Conservation (phyloP, 2,329 filamentous ascomycete species). For the Paradendryphiella salina region DNA sequence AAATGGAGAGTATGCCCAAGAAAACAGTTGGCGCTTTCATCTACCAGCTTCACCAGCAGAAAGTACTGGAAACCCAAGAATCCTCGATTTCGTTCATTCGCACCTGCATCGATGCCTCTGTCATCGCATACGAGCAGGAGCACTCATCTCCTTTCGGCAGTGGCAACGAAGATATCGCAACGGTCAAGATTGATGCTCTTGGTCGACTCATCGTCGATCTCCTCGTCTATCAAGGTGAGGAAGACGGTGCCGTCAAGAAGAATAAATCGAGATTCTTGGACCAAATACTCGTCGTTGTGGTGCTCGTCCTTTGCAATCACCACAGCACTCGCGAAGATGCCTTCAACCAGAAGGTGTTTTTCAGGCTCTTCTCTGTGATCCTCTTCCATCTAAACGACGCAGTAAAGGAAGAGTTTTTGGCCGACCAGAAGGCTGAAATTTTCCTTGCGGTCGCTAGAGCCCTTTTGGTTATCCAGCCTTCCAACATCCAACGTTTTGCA, state of each 20-base stretch:
- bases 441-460: slow-evolving; percentile 71
- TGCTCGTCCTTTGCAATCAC: slow-evolving; percentile 83
- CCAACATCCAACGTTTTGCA: slow-evolving; percentile 76
- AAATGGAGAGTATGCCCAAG: slow-evolving; percentile 74
- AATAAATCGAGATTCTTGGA: slow-evolving; percentile 74
- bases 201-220: slow-evolving; percentile 78
- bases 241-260: slow-evolving; percentile 62
- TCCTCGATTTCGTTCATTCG: slow-evolving; percentile 80
- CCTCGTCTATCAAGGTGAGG: slow-evolving; percentile 67
- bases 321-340: slow-evolving; percentile 77
- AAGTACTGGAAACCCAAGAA: slow-evolving; percentile 73
- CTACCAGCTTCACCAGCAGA: slow-evolving; percentile 75
- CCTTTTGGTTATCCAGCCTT: slow-evolving; percentile 74
- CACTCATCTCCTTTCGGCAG: slow-evolving; percentile 62
- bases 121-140: slow-evolving; percentile 75
- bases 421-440: slow-evolving; percentile 67
- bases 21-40: slow-evolving; percentile 76
- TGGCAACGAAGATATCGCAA: slow-evolving; percentile 61
- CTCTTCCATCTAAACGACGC: slow-evolving; percentile 73
- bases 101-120: slow-evolving; percentile 76
- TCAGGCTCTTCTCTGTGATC: slow-evolving; percentile 82
- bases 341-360: slow-evolving; percentile 89
- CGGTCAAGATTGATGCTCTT: slow-evolving; percentile 74
- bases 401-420: slow-evolving; percentile 50
- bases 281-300: slow-evolving; percentile 74